These are phyloP conservation scores for Tulasnella sp. DNA, from an alignment of 768 basidiomycete genomes.

Conservation along the genomic window DNA sequence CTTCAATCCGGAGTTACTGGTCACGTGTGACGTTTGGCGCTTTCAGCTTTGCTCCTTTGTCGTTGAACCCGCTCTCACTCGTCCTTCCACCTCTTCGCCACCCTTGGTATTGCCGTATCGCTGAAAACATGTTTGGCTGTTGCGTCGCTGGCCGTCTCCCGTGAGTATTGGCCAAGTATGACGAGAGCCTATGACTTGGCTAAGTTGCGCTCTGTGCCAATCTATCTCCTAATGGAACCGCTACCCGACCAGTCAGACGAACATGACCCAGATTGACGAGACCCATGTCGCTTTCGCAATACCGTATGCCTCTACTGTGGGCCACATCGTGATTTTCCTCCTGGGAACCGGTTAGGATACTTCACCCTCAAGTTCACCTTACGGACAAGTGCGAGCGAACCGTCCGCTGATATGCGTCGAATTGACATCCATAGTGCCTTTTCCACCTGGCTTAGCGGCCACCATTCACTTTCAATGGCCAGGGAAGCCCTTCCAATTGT, in stretches of 20 bases:
- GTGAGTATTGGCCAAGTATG: constrained; percentile 2
- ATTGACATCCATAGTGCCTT: constrained; percentile 39
- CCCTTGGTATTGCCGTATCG: no score
- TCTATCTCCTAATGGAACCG: not conserved
- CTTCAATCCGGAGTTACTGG: not conserved
- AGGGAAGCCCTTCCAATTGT: constrained; percentile 71
- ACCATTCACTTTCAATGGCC: constrained; percentile 83
- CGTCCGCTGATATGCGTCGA: not conserved
- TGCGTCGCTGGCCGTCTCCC: constrained; percentile 19
- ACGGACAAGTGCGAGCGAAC: not conserved
- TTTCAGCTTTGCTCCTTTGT: not conserved
- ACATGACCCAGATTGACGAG: constrained; percentile 69
- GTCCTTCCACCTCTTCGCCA: no score
- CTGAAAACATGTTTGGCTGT: constrained; percentile 22
- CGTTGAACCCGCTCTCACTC: no score
- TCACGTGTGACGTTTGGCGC: not conserved
- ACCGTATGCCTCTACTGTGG: constrained; percentile 52
- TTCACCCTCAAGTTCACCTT: not conserved
- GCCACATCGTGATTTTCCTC: constrained; percentile 78
- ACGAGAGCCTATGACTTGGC: not conserved
- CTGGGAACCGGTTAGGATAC: constrained; percentile 51
- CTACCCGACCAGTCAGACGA: constrained; percentile 44
- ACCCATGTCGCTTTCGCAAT: constrained; percentile 76
- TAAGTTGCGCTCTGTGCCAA: not conserved
- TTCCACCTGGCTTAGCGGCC: constrained; percentile 74